These are phyloP conservation scores for Gonapodya prolifera DNA, from an alignment of 192 early-diverging fungal genomes.

Conservation along the genomic window DNA sequence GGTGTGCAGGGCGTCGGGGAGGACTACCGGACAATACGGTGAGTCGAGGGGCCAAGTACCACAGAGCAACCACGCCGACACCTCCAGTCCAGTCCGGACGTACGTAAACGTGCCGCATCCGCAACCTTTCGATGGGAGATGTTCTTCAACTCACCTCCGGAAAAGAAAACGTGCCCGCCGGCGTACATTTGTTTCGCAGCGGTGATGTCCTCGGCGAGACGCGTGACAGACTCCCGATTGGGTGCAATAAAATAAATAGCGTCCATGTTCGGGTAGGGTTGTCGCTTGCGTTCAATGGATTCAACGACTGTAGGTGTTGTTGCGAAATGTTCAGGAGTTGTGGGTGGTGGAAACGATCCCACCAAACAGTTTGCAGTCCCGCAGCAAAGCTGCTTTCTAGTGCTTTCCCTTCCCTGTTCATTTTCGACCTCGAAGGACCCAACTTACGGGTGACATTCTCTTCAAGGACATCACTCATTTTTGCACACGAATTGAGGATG, in stretches of 20 bases:
- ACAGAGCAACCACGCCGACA: too few species aligned
- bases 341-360: too few species aligned
- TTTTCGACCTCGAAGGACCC: too few species aligned
- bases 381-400: too few species aligned
- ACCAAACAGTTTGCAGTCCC: too few species aligned
- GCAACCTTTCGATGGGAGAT: background rate
- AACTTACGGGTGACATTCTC: slow-evolving; percentile 30
- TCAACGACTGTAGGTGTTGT: slow-evolving; percentile 39
- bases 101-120: background rate
- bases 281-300: slow-evolving; percentile 26
- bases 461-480: slow-evolving; percentile 20
- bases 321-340: background rate
- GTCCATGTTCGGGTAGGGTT: slow-evolving; percentile 37
- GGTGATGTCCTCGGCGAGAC: slow-evolving; percentile 34
- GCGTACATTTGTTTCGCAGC: slow-evolving; percentile 34
- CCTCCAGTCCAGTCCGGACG: too few species aligned
- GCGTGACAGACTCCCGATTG: slow-evolving; percentile 19
- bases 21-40: background rate
- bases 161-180: slow-evolving; percentile 42
- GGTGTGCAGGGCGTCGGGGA: background rate
- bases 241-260: slow-evolving; percentile 47
- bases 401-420: too few species aligned
- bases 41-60: too few species aligned
- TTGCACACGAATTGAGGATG: slow-evolving; percentile 19
- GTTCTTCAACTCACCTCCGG: slow-evolving; percentile 13